phyloP scores from a whole-genome alignment of 2,329 filamentous ascomycete genomes.

The Fusarium piperis region DNA sequence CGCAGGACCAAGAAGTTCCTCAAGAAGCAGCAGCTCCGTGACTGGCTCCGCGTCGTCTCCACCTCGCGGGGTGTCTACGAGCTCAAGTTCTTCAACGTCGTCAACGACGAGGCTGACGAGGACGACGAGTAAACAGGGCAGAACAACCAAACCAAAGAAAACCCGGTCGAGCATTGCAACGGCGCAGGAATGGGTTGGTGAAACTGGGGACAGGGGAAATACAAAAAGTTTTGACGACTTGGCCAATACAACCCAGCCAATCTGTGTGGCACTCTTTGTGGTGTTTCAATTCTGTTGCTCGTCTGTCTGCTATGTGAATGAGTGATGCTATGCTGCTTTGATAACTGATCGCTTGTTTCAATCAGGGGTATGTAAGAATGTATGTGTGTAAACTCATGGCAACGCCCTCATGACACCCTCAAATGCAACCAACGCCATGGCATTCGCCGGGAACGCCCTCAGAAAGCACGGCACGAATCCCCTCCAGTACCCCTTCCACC shows the following conservation, averaged over 20 bases:
- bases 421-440: slow-evolving; percentile 91
- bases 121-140: slow-evolving; percentile 93
- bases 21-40: slow-evolving; percentile 99
- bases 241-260: slow-evolving; percentile 44
- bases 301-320: background rate
- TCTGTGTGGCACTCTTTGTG: slow-evolving; percentile 45
- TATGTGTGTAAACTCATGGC: slow-evolving; percentile 48
- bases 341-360: background rate
- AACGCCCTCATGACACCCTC: slow-evolving; percentile 85
- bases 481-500: slow-evolving; percentile 86
- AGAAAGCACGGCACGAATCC: slow-evolving; percentile 95
- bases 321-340: background rate
- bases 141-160: background rate
- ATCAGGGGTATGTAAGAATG: slow-evolving; percentile 3
- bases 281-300: slow-evolving; percentile 30
- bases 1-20: slow-evolving; percentile 99
- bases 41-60: slow-evolving; percentile 99
- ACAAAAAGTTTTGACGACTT: slow-evolving; percentile 41
- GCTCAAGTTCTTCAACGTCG: slow-evolving; percentile 99
- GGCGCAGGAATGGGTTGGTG: slow-evolving; percentile 46
- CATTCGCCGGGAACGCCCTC: slow-evolving; percentile 94
- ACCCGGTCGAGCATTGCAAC: slow-evolving; percentile 30
- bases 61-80: slow-evolving; percentile 99
- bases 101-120: slow-evolving; percentile 97
- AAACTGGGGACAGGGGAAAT: slow-evolving; percentile 42